phyloP scores from a whole-genome alignment of 2,329 filamentous ascomycete genomes.

The Thelonectria olida region DNA sequence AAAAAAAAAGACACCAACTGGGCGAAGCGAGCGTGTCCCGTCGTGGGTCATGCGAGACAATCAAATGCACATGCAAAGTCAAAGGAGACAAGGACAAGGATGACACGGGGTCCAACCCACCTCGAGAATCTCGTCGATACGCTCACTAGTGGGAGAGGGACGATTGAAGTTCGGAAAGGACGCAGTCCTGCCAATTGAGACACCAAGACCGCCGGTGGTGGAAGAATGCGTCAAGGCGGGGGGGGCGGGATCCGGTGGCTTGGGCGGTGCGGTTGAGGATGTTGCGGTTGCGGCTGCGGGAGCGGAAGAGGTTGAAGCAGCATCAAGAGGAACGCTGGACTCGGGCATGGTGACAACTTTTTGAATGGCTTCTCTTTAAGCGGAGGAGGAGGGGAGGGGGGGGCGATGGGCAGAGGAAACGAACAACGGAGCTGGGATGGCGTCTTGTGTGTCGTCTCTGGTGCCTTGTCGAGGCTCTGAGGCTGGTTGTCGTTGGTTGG shows the following conservation, averaged over 20 bases:
- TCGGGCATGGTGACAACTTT: no score
- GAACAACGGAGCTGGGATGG: no score
- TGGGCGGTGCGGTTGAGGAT: not conserved
- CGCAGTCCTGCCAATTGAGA: conserved; percentile 22
- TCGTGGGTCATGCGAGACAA: conserved; percentile 6
- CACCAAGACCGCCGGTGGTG: conserved; percentile 3
- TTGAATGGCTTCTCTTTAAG: no score
- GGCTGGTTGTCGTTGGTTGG: no score
- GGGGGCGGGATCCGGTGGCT: conserved; percentile 12
- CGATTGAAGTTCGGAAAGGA: conserved; percentile 32
- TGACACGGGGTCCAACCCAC: conserved; percentile 44
- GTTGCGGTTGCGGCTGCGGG: not conserved
- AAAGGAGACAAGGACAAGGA: not conserved
- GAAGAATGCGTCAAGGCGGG: conserved; percentile 23
- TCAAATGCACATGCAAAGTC: not conserved
- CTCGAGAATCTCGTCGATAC: conserved; percentile 58
- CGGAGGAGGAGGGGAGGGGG: no score
- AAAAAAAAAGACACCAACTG: not conserved
- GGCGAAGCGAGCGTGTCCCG: not conserved
- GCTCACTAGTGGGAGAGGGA: conserved; percentile 45
- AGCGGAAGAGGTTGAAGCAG: not conserved
- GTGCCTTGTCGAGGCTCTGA: no score
- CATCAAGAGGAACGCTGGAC: no score
- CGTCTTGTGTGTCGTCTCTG: no score
- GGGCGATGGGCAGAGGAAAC: no score